phyloP scores from a whole-genome alignment of 1,139 yeast genomes.

The Saccharomyces hybrid region DNA sequence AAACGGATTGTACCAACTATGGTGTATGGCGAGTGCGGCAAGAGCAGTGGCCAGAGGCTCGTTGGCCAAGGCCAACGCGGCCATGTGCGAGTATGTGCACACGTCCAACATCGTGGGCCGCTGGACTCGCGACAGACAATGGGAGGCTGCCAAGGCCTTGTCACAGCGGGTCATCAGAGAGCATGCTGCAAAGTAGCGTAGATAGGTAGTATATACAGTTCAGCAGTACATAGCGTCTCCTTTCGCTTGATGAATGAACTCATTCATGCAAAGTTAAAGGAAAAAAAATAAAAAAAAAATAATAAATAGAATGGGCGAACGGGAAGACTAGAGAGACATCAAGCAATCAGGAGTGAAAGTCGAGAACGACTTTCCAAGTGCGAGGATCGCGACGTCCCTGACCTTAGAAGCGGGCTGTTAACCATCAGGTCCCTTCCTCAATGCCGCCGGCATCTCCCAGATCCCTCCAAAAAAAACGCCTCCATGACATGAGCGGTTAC shows the following conservation, averaged over 20 bases:
- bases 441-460: neutral
- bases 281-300: conserved; percentile 7
- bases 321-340: conserved; percentile 56
- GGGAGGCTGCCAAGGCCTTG: neutral
- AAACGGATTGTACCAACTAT: neutral
- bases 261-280: conserved; percentile 18
- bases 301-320: conserved; percentile 15
- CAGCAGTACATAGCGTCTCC: neutral
- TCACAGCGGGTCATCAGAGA: neutral
- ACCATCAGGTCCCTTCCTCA: neutral
- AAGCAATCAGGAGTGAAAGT: conserved; percentile 55
- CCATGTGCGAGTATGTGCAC: neutral
- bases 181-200: neutral
- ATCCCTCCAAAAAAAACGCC: conserved; percentile 1
- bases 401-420: conserved; percentile 3
- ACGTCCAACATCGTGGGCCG: neutral
- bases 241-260: conserved; percentile 27
- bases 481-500: neutral
- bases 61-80: neutral
- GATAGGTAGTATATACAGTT: neutral
- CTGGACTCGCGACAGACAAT: neutral
- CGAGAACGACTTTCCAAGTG: conserved; percentile 41
- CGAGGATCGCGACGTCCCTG: conserved; percentile 92
- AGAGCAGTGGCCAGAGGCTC: neutral
- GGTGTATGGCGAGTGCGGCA: neutral